phyloP scores from a whole-genome alignment of 2,329 filamentous ascomycete genomes.

The Fusarium sp. region DNA sequence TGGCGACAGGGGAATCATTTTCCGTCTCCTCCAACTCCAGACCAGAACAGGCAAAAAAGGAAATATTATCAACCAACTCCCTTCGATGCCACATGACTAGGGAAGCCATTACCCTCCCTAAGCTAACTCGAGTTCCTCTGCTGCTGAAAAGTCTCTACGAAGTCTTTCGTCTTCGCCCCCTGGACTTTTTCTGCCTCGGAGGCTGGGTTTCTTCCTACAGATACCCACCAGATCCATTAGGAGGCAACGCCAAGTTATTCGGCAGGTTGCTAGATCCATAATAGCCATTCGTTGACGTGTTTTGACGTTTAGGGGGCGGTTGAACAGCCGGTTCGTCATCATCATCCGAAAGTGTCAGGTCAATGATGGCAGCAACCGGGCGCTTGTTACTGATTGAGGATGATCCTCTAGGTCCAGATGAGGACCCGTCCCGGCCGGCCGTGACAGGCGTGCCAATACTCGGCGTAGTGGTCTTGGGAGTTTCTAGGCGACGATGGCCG shows the following conservation, averaged over 20 bases:
- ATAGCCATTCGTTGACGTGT: slow-evolving; percentile 41
- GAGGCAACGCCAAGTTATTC: slow-evolving; percentile 37
- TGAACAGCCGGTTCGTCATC: slow-evolving; percentile 61
- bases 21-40: slow-evolving; percentile 43
- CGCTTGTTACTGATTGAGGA: slow-evolving; percentile 57
- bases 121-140: neutral
- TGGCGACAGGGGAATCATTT: slow-evolving; percentile 45
- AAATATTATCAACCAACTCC: slow-evolving; percentile 38
- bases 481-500: slow-evolving; percentile 48
- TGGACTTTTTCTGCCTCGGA: slow-evolving; percentile 22
- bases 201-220: slow-evolving; percentile 34
- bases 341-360: slow-evolving; percentile 63
- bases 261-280: slow-evolving; percentile 31
- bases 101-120: neutral
- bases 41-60: slow-evolving; percentile 33
- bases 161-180: slow-evolving; percentile 28
- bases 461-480: slow-evolving; percentile 49
- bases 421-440: slow-evolving; percentile 48
- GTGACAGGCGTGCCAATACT: slow-evolving; percentile 52
- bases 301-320: slow-evolving; percentile 59
- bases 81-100: slow-evolving; percentile 22
- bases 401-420: slow-evolving; percentile 47
- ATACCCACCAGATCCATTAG: slow-evolving; percentile 30
- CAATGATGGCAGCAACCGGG: slow-evolving; percentile 62
- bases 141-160: slow-evolving; percentile 14